Conservation (phyloP, 1,284 basidiomycete genomes). For the Trichosporon ovoides region DNA sequence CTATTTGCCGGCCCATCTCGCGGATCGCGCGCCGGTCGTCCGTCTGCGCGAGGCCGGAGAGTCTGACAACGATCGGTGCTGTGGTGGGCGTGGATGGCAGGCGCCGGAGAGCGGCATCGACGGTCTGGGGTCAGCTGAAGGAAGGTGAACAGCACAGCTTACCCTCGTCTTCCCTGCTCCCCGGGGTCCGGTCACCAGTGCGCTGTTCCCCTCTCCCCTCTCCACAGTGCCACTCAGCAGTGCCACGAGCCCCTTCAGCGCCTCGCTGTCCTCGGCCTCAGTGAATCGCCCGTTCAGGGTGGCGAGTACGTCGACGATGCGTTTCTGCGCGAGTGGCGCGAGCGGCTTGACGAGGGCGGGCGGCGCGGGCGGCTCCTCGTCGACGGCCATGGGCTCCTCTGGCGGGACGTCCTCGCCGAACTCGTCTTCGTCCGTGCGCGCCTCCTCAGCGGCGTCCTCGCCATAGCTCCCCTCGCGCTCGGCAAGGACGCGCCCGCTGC, state of each 20-base stretch:
- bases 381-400: background rate
- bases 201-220: slow-evolving; percentile 84
- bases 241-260: slow-evolving; percentile 51
- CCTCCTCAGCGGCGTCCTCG: slow-evolving; percentile 10
- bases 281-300: slow-evolving; percentile 31
- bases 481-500: slow-evolving; percentile 39
- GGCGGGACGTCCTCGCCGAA: background rate
- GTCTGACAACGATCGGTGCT: slow-evolving; percentile 65
- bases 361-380: background rate
- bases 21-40: slow-evolving; percentile 83
- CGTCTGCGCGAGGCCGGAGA: slow-evolving; percentile 78
- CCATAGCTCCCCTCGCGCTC: slow-evolving; percentile 25
- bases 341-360: background rate
- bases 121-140: slow-evolving; percentile 26
- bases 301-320: slow-evolving; percentile 22
- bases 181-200: slow-evolving; percentile 71
- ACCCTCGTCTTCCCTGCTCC: slow-evolving; percentile 80
- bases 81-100: slow-evolving; percentile 41
- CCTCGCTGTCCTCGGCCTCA: slow-evolving; percentile 42
- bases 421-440: slow-evolving; percentile 6
- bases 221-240: slow-evolving; percentile 66
- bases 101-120: slow-evolving; percentile 36
- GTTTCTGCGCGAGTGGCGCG: background rate
- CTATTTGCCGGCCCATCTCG: slow-evolving; percentile 77
- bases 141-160: slow-evolving; percentile 36